Percentiles rank a stretch among this genome's conserved stretches.
These are phyloP conservation scores for Colletotrichum higginsianum DNA, from an alignment of 2,329 filamentous ascomycete genomes.

Conservation along the genomic window DNA sequence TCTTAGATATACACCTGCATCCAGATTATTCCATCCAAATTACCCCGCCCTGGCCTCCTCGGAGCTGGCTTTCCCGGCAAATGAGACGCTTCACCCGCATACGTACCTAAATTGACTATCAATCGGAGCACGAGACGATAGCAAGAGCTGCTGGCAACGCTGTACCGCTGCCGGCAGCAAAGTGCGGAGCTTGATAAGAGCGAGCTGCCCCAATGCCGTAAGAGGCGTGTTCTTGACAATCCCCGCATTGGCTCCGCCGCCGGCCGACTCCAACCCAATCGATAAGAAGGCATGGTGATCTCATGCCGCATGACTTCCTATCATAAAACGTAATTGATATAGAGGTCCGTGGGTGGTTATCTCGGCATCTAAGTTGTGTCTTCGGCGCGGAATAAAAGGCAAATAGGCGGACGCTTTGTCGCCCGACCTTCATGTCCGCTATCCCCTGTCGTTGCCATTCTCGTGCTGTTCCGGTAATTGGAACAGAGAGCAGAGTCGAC, in stretches of 20 bases:
- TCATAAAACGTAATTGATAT: conserved; percentile 42
- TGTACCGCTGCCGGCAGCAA: conserved; percentile 10
- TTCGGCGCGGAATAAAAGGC: neutral
- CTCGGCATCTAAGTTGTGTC: conserved; percentile 28
- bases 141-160: conserved; percentile 4
- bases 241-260: conserved; percentile 36
- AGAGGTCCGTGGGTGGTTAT: conserved; percentile 19
- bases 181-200: conserved; percentile 41
- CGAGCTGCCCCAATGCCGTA: conserved; percentile 34
- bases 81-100: conserved; percentile 10
- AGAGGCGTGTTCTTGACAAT: conserved; percentile 24
- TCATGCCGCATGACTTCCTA: conserved; percentile 39
- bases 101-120: conserved; percentile 23
- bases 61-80: conserved; percentile 13
- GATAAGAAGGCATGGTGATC: conserved; percentile 41
- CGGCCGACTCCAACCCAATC: conserved; percentile 35
- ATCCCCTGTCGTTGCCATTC: neutral
- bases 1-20: conserved; percentile 26
- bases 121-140: conserved; percentile 17
- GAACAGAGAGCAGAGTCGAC: neutral
- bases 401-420: neutral
- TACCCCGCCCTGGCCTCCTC: conserved; percentile 40
- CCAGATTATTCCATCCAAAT: conserved; percentile 1
- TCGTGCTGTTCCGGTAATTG: neutral
- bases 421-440: neutral